phyloP scores from a whole-genome alignment of 768 basidiomycete genomes.

The Dendrothele bispora region DNA sequence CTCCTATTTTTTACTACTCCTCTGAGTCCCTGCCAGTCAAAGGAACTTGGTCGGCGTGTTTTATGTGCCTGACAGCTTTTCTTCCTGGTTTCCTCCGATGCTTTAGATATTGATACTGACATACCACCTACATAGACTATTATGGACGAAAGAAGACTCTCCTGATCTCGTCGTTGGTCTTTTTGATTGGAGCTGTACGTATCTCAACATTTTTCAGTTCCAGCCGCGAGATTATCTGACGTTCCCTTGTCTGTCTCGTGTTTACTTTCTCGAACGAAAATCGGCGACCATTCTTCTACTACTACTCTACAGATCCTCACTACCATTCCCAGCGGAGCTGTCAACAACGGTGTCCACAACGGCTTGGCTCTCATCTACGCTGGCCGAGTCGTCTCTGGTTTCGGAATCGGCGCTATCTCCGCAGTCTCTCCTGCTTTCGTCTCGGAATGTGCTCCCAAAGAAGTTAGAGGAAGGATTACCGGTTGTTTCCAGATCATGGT shows the following conservation, averaged over 20 bases:
- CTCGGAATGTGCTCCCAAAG: conserved; percentile 66
- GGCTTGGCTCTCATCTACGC: conserved; percentile 55
- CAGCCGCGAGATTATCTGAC: no score
- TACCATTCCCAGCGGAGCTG: conserved; percentile 47
- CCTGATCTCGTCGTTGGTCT: conserved; percentile 45
- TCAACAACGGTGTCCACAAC: conserved; percentile 30
- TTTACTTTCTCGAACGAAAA: no score
- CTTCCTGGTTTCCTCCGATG: no score
- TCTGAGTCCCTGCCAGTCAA: no score
- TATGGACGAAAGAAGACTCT: conserved; percentile 53
- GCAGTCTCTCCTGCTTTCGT: conserved; percentile 66
- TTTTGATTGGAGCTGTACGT: conserved; percentile 51
- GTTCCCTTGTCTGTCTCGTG: no score
- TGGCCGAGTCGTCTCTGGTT: conserved; percentile 60
- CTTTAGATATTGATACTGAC: no score
- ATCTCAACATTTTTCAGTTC: no score
- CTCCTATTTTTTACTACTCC: no score
- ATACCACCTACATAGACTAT: no score
- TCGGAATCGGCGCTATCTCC: conserved; percentile 64
- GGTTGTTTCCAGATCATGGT: conserved; percentile 70
- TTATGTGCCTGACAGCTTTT: no score
- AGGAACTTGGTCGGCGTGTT: no score
- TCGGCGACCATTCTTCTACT: conserved; percentile 10
- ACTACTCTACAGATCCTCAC: conserved; percentile 61
- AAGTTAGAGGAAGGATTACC: conserved; percentile 65